These are phyloP conservation scores for Suillus brevipes DNA, from an alignment of 768 basidiomycete genomes.

Conservation along the genomic window DNA sequence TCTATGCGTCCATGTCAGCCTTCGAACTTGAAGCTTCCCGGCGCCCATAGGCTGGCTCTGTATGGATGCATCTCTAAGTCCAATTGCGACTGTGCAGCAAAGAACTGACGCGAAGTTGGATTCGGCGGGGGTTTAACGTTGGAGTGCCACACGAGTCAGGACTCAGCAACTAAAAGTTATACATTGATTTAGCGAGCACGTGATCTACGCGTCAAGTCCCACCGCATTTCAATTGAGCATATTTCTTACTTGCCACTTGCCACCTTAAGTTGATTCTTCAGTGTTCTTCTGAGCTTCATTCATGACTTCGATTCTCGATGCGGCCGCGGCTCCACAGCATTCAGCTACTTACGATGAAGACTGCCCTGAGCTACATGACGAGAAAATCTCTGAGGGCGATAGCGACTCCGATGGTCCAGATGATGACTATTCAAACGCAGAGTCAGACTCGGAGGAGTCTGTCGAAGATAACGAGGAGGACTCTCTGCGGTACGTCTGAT, in stretches of 20 bases:
- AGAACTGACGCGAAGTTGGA: too few relatives aligned
- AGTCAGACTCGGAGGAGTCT: conserved; percentile 7
- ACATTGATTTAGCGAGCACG: conserved; percentile 1
- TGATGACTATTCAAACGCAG: not conserved
- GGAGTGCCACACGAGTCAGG: too few relatives aligned
- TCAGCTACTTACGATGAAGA: not conserved
- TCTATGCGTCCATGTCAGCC: conserved; percentile 27
- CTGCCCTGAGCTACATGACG: not conserved
- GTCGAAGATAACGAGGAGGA: conserved; percentile 18
- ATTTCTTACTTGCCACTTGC: not conserved
- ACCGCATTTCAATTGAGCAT: too few relatives aligned
- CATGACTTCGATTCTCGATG: not conserved
- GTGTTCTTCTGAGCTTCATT: not conserved
- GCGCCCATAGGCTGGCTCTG: too few relatives aligned
- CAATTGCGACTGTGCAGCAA: too few relatives aligned
- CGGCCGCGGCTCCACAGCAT: not conserved
- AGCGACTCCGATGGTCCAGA: not conserved
- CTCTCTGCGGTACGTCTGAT: conserved; percentile 11
- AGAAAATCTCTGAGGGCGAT: not conserved
- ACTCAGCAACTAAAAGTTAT: too few relatives aligned
- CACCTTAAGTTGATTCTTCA: not conserved
- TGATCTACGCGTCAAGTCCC: not conserved
- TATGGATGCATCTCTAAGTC: too few relatives aligned
- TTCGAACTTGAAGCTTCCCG: too few relatives aligned
- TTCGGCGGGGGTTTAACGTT: too few relatives aligned